Evolutionary conservation across 2,329 filamentous ascomycete genomes (phyloP), one percentile per base, ranked within the genome.

Genomic region (Penicillium sp.): DNA sequence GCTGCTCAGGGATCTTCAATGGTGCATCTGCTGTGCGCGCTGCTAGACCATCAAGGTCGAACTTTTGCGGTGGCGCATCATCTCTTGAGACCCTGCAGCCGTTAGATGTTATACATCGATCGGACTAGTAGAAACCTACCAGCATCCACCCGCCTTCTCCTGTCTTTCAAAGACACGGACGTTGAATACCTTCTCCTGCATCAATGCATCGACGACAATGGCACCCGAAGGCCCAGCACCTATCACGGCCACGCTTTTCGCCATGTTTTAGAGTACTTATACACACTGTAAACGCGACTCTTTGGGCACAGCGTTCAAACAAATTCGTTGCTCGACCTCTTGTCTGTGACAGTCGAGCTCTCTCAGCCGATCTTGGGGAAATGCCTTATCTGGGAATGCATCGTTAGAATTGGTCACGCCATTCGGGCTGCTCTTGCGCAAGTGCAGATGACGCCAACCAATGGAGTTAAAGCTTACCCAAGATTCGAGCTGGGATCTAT

Each of bases 161-260:
- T 82, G 77, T 26, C 84, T 74, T 63, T 87, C 84, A 63, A 86
- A 87, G 0, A 86, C 81, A 6, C 81, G 76, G 49, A 86, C 66
- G 52, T 85, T 80, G 60, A 86, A 86, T 0, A 71, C 64, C 55
- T 82, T 74, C 64, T 87, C 84, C 62, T 82, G 76, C 24, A 76
- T 77, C 28, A 86, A 67, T 4, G 84, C 83, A 71, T 86, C 82
- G 3, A 84, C 78, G 0, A 82, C 70, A 51, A 85, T 85, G 12
- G 81, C 80, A 2, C 84, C 84, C 3, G 81, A 76, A 6, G 84
- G 84, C 6, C 84, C 84, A 2, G 82, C 76, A 6, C 84, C 84
- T 59, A 86, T 83, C 6, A 86, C 76, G 16, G 83, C 84, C 12
- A 86, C 78, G 13, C 76, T 69, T 46, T 66, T 71, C 24, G 45